Base-by-base conservation (phyloP, 495 filamentous ascomycete species). In the Penicillium samsonianum region DNA sequence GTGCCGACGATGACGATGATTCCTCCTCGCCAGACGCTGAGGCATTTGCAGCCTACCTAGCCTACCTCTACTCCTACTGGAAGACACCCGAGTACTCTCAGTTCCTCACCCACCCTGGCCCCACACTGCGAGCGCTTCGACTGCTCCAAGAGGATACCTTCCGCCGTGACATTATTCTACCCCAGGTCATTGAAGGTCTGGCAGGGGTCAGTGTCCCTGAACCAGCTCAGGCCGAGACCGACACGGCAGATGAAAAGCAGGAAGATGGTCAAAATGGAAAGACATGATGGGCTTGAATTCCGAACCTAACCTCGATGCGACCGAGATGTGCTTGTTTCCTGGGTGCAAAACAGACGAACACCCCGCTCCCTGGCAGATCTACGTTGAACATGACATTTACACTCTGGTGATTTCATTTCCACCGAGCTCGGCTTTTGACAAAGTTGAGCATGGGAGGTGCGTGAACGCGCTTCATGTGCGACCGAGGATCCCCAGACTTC, bases 81-180 rank as follows among this genome's bases (percentile, higher is more conserved):
- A 81, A 81, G 54, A 82, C 84, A 11, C 90, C 90, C n/a, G 84
- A 90, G 53, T 96, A 95, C 65, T 75, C 87, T 53, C 90, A 88
- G 60, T 95, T 89, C 67, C 73, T 96, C 43, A 87, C 78, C 11
- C 91, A 91, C 64, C 92, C 92, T 0, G 90, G 87, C 5, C 87
- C 91, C 19, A 91, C 90, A n/a, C 70, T 97, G 17, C 87, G 86
- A 60, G 84, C 89, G 57, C 81, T 97, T 46, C 84, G 93, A 70
- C 67, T 97, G 33, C 77, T 97, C 23, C 90, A 96, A 70, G 83
- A 90, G 65, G 89, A 95, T 65, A 77, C 74, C 16, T 97, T 97
- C 74, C 83, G 92, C 25, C 80, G 84, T 53, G 91, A 94, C 31
- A 89, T 94, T 33, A 82, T 96, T 62, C 84, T 82, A 46, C 90